Base-by-base conservation (phyloP, 2,329 filamentous ascomycete genomes). In the Penicillium sp. region DNA sequence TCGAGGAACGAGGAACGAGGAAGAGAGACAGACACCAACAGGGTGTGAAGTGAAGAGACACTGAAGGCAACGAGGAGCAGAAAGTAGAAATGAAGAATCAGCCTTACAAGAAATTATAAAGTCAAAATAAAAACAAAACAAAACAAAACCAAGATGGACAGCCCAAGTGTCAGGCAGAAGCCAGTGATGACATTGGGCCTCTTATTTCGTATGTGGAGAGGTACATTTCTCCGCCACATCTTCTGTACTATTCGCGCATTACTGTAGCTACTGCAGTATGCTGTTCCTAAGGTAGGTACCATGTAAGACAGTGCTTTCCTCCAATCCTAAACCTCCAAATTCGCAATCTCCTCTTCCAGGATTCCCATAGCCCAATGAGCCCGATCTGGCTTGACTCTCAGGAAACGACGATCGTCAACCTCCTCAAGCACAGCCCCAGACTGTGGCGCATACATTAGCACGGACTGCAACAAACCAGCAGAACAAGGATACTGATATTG, bases 281-380 rank as follows among this genome's bases (percentile, higher is more conserved):
- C 26, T 18, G 8, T 45, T 23, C 41, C 35, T 47, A 40, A 47
- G 47, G 35, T 53, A 53, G 45, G 49, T 51, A 44, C n/a, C 26
- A 47, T 13, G 34, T 26, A 19, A 23, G 27, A 29, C 27, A 7
- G 27, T 10, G 13, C 3, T 10, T 51, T 55, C 39, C 18, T 29
- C 35, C 51, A 55, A 57, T 63, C 58, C 46, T 80, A 78, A 38
- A 89, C 66, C 53, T 83, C 82, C 63, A 90, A 71, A 62, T 76
- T 79, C 58, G 84, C 79, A 59, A 94, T 78, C 70, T 95, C 90
- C 53, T 87, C 83, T 65, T 95, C 89, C n/a, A 90, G 81, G 2
- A 96, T 67, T 0, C 92, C 92, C 69, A 95, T 80, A 1, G 90
- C 91, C 76, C 88, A 91, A 63, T 87, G 85, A 3, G 88, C 79